These are phyloP conservation scores for Globisporangium spiculum DNA, from an alignment of 352 stramenopile species.

Conservation along the genomic window DNA sequence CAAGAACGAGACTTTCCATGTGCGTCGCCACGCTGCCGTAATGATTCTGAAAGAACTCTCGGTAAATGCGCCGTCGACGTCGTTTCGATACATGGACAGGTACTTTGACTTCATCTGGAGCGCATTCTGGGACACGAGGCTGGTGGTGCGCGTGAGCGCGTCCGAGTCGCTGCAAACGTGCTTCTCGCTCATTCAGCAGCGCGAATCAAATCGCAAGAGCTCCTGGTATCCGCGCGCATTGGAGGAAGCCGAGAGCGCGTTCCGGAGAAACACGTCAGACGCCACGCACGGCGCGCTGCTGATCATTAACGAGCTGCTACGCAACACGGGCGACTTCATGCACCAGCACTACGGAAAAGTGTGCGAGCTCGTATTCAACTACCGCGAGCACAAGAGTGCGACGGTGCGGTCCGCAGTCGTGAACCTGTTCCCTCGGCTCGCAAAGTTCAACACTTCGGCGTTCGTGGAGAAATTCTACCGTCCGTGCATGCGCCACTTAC, in stretches of 20 bases:
- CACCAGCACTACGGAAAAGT: conserved; percentile 76
- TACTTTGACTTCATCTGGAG: conserved; percentile 91
- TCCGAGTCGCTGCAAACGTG: conserved; percentile 83
- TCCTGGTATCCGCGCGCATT: conserved; percentile 77
- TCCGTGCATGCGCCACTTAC: conserved; percentile 77
- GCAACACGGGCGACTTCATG: conserved; percentile 89
- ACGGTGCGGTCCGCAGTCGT: conserved; percentile 82
- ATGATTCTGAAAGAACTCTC: conserved; percentile 86
- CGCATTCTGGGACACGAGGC: conserved; percentile 82
- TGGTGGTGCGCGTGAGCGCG: conserved; percentile 75
- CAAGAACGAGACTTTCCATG: conserved; percentile 88
- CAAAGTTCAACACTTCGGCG: conserved; percentile 87
- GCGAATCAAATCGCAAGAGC: conserved; percentile 84
- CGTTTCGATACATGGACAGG: conserved; percentile 86
- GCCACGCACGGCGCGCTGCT: conserved; percentile 78
- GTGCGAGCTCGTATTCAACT: conserved; percentile 70
- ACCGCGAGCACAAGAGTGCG: conserved; percentile 78
- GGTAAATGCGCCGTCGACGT: conserved; percentile 82
- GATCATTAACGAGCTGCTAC: conserved; percentile 84
- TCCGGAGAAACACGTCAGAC: conserved; percentile 74
- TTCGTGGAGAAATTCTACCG: conserved; percentile 86
- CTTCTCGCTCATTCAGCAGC: conserved; percentile 85
- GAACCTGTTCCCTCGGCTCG: conserved; percentile 78
- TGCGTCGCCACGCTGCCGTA: conserved; percentile 80
- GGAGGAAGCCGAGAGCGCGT: conserved; percentile 72